Evolutionary conservation across 805 yeast genomes (phyloP).

Genomic region (Yarrowia sp.): DNA sequence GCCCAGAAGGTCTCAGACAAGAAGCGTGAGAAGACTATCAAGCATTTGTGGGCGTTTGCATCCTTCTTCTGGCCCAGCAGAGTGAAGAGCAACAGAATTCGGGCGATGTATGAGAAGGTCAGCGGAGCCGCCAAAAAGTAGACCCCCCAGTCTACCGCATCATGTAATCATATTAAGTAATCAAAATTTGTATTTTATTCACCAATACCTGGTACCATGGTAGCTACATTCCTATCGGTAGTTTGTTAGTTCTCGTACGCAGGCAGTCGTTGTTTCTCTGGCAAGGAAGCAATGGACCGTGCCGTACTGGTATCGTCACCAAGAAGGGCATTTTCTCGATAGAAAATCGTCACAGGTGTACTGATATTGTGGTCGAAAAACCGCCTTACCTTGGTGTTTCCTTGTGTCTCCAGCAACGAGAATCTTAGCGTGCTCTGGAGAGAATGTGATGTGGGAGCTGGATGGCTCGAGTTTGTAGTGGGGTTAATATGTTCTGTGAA

Average conservation of each 20-base stretch:
- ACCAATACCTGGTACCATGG: background rate
- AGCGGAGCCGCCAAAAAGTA: slow-evolving; percentile 11
- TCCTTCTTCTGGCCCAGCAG: slow-evolving; percentile 83
- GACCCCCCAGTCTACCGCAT: background rate
- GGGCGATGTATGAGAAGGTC: slow-evolving; percentile 60
- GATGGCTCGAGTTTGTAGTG: background rate
- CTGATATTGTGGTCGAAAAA: slow-evolving; percentile 3
- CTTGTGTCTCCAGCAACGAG: background rate
- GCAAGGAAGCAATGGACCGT: background rate
- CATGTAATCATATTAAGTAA: slow-evolving; percentile 14
- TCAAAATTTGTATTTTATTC: background rate
- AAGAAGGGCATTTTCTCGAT: background rate
- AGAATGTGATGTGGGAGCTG: background rate
- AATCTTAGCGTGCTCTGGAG: background rate
- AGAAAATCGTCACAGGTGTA: background rate
- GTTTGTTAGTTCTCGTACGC: background rate
- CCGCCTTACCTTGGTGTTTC: background rate
- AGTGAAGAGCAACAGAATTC: slow-evolving; percentile 63
- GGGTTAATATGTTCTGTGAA: slow-evolving; percentile 5
- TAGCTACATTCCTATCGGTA: too few relatives aligned
- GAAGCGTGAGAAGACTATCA: slow-evolving; percentile 45
- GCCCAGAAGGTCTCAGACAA: slow-evolving; percentile 30
- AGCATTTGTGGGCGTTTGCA: slow-evolving; percentile 82
- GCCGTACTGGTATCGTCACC: background rate
- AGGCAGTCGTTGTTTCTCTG: background rate